Conservation (phyloP, 345 rosid genomes). For the Eucalyptus regnans region DNA sequence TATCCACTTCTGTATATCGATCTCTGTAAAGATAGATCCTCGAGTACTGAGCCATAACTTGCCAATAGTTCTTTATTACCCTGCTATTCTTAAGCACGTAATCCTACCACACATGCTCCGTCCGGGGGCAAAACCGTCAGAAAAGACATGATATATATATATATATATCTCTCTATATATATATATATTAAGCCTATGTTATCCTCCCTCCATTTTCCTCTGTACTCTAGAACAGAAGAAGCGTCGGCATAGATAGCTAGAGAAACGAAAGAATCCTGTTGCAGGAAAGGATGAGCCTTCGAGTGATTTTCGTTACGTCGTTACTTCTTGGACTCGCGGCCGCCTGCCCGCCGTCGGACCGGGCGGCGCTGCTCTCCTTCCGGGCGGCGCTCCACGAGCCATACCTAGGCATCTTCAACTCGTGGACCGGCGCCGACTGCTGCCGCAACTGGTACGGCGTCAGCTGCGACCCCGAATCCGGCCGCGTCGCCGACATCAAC, state of each 20-base stretch:
- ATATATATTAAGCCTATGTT: too few relatives aligned
- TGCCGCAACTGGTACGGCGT: conserved; percentile 88
- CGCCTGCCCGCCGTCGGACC: conserved; percentile 67
- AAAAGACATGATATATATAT: background rate
- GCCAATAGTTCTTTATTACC: background rate
- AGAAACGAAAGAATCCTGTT: background rate
- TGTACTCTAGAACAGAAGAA: background rate
- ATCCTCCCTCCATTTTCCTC: background rate
- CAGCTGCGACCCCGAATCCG: conserved; percentile 59
- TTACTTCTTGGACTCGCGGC: conserved; percentile 13
- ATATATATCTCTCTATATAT: too few relatives aligned
- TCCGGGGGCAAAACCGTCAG: background rate
- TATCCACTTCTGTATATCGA: background rate
- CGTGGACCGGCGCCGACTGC: conserved; percentile 82
- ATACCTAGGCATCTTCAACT: conserved; percentile 56
- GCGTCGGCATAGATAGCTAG: background rate
- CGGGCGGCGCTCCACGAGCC: conserved; percentile 61
- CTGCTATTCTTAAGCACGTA: background rate
- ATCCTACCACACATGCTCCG: background rate
- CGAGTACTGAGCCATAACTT: background rate
- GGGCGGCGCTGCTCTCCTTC: conserved; percentile 57
- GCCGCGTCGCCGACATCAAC: conserved; percentile 72
- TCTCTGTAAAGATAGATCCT: background rate
- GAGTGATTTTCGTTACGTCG: background rate
- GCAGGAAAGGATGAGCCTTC: background rate